phyloP scores from a whole-genome alignment of 1,284 basidiomycete genomes.

The Ustilago shanxiensis region DNA sequence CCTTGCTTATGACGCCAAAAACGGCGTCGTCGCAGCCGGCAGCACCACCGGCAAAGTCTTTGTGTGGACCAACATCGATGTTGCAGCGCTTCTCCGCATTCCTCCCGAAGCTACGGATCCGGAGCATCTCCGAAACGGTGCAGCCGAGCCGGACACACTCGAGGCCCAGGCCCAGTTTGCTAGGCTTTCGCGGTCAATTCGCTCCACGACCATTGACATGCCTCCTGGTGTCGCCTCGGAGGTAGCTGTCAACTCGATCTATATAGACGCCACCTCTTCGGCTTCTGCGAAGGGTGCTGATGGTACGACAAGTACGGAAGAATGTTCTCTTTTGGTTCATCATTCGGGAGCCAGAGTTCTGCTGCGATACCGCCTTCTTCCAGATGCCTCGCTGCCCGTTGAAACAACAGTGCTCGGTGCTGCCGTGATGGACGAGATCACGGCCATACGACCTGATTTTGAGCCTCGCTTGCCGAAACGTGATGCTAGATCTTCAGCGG shows the following conservation, averaged over 20 bases:
- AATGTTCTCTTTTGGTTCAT: conserved; percentile 46
- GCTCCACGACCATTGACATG: conserved; percentile 31
- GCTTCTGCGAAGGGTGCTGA: neutral
- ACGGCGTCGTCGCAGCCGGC: conserved; percentile 60
- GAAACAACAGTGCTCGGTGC: conserved; percentile 57
- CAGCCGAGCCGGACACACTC: conserved; percentile 21
- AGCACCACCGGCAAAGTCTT: conserved; percentile 56
- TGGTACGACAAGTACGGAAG: neutral
- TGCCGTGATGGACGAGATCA: conserved; percentile 55
- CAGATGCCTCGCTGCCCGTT: conserved; percentile 6
- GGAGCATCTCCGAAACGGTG: conserved; percentile 27
- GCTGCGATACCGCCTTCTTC: conserved; percentile 41
- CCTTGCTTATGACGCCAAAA: conserved; percentile 59
- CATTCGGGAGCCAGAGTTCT: conserved; percentile 47
- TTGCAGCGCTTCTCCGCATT: conserved; percentile 47
- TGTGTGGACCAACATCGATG: conserved; percentile 59
- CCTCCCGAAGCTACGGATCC: conserved; percentile 45
- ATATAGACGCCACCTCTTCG: conserved; percentile 27
- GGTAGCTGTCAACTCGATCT: conserved; percentile 33
- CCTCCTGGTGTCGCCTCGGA: conserved; percentile 22
- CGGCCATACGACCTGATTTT: conserved; percentile 58
- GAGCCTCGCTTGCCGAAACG: conserved; percentile 53
- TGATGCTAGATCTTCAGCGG: conserved; percentile 29
- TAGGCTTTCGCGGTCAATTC: conserved; percentile 27
- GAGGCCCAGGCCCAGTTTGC: conserved; percentile 29